Base-by-base conservation (phyloP, 441 rosid genomes). In the Populus trichocarpa region DNA sequence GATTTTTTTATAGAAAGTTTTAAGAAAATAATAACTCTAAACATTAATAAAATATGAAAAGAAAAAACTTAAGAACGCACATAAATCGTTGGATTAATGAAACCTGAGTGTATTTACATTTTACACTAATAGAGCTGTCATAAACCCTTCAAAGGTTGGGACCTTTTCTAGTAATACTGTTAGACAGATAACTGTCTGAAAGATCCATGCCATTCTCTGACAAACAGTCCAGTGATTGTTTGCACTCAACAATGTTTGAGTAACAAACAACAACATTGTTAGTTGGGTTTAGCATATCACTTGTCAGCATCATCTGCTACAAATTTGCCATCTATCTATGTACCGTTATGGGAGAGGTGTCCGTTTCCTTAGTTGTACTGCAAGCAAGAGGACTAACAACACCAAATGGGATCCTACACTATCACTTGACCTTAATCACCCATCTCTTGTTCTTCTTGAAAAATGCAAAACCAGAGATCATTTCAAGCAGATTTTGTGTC, bases 401-500 rank as follows among this genome's bases (percentile, higher is more conserved):
- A 36, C 73, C 38, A 81, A 74, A 46, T 88, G 92, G 92, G 89
- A 90, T 78, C 89, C 93, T 16, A 75, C 80, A 35, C 70, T 73
- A 2, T 84, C 89, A 8, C 93, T 87, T 16, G 38, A 81, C 64
- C 83, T 87, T 26, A 85, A 89, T 66, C 89, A 89, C 75, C 80
- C 81, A 59, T 76, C 90, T 70, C 88, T 86, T 74, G 70, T 87
- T 79, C 66, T 85, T 79, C 91, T 89, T 57, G 90, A 87, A 80
- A 83, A 77, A 72, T 81, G 87, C 87, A 82, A 57, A 66, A 79
- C 84, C 18, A 83, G 85, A 75, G 69, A 75, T 74, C 87, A 90
- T 26, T 85, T 90, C 75, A 87, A 83, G 40, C 90, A 88, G 80
- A 83, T 87, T 57, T 74, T 90, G 80, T 90, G 87, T 4, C 90